Percentiles rank a stretch among this genome's conserved stretches.
Evolutionary conservation across 371 early-diverging fungal genomes (phyloP).

Genomic region (Saksenaea oblongispora): DNA sequence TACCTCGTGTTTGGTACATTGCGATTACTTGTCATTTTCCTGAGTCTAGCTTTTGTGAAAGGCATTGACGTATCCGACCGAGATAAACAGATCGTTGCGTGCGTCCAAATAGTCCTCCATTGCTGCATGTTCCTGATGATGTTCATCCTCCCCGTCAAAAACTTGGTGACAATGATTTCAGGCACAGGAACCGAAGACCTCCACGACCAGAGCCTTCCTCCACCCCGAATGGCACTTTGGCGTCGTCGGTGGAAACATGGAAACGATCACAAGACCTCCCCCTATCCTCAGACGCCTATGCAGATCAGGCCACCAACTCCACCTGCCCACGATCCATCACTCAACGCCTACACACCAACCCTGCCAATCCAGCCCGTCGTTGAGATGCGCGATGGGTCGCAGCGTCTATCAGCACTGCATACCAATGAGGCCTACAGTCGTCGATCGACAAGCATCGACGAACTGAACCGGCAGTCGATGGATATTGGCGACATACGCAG

Average conservation of each 20-base stretch:
- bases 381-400: not conserved
- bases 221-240: constrained; percentile 27
- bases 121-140: constrained; percentile 29
- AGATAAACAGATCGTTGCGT: constrained; percentile 38
- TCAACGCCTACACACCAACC: not conserved
- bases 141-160: constrained; percentile 25
- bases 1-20: constrained; percentile 26
- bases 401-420: not conserved
- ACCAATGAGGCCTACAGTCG: not conserved
- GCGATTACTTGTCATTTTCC: constrained; percentile 19
- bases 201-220: constrained; percentile 20
- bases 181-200: constrained; percentile 22
- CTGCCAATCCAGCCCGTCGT: not conserved
- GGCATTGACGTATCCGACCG: constrained; percentile 11
- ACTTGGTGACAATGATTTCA: constrained; percentile 21
- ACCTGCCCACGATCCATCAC: not conserved
- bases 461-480: not conserved
- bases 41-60: constrained; percentile 32
- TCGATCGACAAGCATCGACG: not conserved
- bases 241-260: constrained; percentile 2
- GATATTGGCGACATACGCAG: not conserved
- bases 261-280: not conserved
- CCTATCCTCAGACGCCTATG: not conserved
- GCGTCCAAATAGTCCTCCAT: constrained; percentile 40
- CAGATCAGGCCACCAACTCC: not conserved